These are phyloP conservation scores for Phytophthora ohioensis DNA, from an alignment of 352 stramenopile species.

Conservation along the genomic window DNA sequence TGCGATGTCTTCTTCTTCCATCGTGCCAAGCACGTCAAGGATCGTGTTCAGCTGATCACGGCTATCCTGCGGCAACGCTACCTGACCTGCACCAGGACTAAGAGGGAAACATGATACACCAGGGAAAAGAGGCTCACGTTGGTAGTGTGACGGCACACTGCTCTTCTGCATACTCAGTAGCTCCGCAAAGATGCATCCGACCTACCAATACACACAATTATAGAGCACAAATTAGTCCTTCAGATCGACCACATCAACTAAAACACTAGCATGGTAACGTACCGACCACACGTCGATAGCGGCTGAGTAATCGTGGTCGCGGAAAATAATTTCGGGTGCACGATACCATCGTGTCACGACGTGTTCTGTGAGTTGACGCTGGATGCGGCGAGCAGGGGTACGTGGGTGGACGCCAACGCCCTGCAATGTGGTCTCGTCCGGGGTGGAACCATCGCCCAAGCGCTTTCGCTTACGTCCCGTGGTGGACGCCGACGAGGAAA, in stretches of 20 bases:
- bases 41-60: constrained; percentile 90
- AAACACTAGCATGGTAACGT: constrained; percentile 35
- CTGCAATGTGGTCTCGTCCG: constrained; percentile 69
- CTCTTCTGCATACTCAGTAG: constrained; percentile 97
- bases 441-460: constrained; percentile 49
- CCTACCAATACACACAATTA: constrained; percentile 42
- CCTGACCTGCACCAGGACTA: constrained; percentile 77
- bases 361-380: constrained; percentile 95
- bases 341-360: constrained; percentile 96
- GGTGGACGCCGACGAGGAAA: constrained; percentile 71
- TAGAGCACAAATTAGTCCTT: constrained; percentile 8
- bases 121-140: constrained; percentile 95
- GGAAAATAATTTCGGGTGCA: constrained; percentile 95
- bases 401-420: constrained; percentile 75
- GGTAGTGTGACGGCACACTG: constrained; percentile 94
- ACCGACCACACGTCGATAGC: constrained; percentile 92
- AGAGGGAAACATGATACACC: constrained; percentile 93
- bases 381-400: constrained; percentile 79
- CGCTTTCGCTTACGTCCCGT: constrained; percentile 75
- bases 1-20: constrained; percentile 86
- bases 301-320: constrained; percentile 88
- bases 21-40: constrained; percentile 87
- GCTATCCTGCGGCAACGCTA: constrained; percentile 83
- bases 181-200: constrained; percentile 97
- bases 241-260: constrained; percentile 3